These are phyloP conservation scores for Yamadazyma diddensiae DNA, from an alignment of 1,139 yeast genomes.

Conservation along the genomic window DNA sequence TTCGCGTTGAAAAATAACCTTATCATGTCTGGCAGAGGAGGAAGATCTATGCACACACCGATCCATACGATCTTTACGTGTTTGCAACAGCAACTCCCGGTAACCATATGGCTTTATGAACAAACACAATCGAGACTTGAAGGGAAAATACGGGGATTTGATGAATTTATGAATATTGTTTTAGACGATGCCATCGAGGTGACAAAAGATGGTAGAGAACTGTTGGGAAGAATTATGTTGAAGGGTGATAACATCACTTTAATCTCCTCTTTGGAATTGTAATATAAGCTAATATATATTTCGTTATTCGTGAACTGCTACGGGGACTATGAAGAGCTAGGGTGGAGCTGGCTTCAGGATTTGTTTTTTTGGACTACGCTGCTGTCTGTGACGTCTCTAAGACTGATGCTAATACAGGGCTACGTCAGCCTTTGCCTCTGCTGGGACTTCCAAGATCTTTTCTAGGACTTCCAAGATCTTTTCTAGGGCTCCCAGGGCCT, in stretches of 20 bases:
- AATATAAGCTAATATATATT: conserved; percentile 1
- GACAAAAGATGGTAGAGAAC: conserved; percentile 40
- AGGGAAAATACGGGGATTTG: conserved; percentile 88
- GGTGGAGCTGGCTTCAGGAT: too few species aligned
- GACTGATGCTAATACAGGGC: too few species aligned
- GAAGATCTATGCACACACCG: conserved; percentile 68
- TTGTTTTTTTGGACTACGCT: too few species aligned
- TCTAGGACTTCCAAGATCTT: not conserved
- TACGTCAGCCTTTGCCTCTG: too few species aligned
- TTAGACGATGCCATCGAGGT: conserved; percentile 83
- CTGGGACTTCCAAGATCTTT: too few species aligned
- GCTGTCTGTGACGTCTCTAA: too few species aligned
- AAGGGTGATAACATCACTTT: conserved; percentile 94
- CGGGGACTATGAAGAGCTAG: too few species aligned
- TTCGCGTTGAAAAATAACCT: not conserved
- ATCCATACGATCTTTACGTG: conserved; percentile 86
- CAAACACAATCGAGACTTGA: conserved; percentile 76
- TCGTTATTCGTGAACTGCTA: not conserved
- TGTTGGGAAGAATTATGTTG: conserved; percentile 59
- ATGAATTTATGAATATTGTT: conserved; percentile 97
- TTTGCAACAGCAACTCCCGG: conserved; percentile 76
- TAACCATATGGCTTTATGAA: conserved; percentile 85
- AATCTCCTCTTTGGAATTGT: conserved; percentile 56
- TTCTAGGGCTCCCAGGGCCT: not conserved
- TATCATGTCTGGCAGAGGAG: conserved; percentile 6